These are phyloP conservation scores for Leccinum fibrillosum DNA, from an alignment of 768 basidiomycete species.

Conservation along the genomic window DNA sequence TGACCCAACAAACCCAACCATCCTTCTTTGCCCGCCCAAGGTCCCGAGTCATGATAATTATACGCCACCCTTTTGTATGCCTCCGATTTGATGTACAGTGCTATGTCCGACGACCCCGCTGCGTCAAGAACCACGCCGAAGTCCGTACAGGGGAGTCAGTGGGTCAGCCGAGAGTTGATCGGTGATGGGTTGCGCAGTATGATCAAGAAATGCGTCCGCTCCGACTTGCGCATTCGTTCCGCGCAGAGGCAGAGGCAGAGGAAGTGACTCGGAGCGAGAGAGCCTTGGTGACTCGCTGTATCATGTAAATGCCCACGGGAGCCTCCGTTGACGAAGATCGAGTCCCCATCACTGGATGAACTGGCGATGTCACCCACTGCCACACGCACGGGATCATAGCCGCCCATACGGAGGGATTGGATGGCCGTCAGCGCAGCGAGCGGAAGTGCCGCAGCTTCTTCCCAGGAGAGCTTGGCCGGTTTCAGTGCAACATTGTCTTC, in stretches of 20 bases:
- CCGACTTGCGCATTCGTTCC: conserved; percentile 60
- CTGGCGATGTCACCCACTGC: background rate
- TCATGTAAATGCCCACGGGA: conserved; percentile 67
- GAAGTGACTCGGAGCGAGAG: conserved; percentile 56
- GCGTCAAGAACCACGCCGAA: conserved; percentile 63
- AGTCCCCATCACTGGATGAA: conserved; percentile 33
- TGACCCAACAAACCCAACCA: too few relatives aligned
- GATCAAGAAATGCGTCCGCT: conserved; percentile 69
- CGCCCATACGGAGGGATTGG: conserved; percentile 47
- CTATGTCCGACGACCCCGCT: conserved; percentile 39
- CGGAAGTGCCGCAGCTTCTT: conserved; percentile 59
- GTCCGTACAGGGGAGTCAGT: conserved; percentile 37
- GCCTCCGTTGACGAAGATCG: conserved; percentile 69
- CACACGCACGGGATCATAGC: conserved; percentile 38
- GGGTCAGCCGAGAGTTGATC: conserved; percentile 43
- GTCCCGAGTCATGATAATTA: too few relatives aligned
- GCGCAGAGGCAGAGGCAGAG: conserved; percentile 46
- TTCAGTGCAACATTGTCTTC: conserved; percentile 5
- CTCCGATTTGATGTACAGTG: conserved; percentile 43
- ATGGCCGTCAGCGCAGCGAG: conserved; percentile 60
- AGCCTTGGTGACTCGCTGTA: conserved; percentile 64
- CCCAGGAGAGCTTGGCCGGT: conserved; percentile 49
- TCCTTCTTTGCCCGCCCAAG: too few relatives aligned
- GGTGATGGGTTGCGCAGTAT: conserved; percentile 49
- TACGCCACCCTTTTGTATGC: conserved; percentile 6